Percentiles rank a stretch among this genome's conserved stretches.
Evolutionary conservation across 768 basidiomycete genomes (phyloP).

Genomic region (Piloderma croceum): DNA sequence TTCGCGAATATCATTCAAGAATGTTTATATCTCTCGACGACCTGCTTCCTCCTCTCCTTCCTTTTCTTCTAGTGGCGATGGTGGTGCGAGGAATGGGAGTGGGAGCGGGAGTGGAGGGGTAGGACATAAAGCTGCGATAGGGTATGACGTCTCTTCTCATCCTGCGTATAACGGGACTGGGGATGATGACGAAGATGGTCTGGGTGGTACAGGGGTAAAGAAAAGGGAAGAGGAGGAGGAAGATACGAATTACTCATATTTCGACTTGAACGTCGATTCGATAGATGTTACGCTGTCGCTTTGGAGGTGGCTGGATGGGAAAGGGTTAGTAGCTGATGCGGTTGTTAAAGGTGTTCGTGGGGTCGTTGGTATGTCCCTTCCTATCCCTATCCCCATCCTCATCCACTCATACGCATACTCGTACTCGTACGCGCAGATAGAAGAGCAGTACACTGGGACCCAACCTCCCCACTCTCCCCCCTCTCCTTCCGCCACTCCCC

Average conservation of each 20-base stretch:
- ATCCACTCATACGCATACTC: not conserved
- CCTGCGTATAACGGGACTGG: slow-evolving; percentile 58
- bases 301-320: slow-evolving; percentile 91
- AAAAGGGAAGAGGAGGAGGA: slow-evolving; percentile 46
- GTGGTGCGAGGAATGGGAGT: slow-evolving; percentile 15
- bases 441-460: slow-evolving; percentile 80
- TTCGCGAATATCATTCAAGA: slow-evolving; percentile 92
- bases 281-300: slow-evolving; percentile 93
- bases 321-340: slow-evolving; percentile 86
- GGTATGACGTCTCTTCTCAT: slow-evolving; percentile 75
- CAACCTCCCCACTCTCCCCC: slow-evolving; percentile 74
- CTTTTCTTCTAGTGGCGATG: slow-evolving; percentile 5
- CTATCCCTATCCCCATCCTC: not conserved
- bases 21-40: slow-evolving; percentile 88
- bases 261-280: slow-evolving; percentile 89
- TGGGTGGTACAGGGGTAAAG: slow-evolving; percentile 10
- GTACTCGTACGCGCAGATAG: slow-evolving; percentile 52
- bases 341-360: slow-evolving; percentile 93
- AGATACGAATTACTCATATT: slow-evolving; percentile 78
- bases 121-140: slow-evolving; percentile 55
- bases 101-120: too few relatives aligned
- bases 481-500: slow-evolving; percentile 71
- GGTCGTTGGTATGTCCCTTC: slow-evolving; percentile 59
- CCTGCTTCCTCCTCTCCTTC: slow-evolving; percentile 31
- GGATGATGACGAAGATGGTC: slow-evolving; percentile 48